These are phyloP conservation scores for Monosporascus ibericus DNA, from an alignment of 2,329 filamentous ascomycete genomes.

Conservation along the genomic window DNA sequence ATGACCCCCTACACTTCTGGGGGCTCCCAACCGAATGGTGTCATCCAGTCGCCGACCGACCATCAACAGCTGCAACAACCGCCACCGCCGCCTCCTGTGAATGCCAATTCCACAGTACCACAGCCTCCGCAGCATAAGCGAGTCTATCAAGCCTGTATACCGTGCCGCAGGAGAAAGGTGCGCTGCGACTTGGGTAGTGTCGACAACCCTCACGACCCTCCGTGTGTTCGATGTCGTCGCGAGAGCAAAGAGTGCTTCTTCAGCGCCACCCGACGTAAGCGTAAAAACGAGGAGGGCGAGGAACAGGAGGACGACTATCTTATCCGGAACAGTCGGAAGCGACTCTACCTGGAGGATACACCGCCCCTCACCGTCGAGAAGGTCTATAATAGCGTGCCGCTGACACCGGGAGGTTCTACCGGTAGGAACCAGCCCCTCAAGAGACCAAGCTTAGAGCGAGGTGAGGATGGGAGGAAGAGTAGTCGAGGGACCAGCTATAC, in stretches of 20 bases:
- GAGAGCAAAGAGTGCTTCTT: slow-evolving; percentile 98
- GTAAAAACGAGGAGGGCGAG: slow-evolving; percentile 62
- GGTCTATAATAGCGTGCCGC: slow-evolving; percentile 47
- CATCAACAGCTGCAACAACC: slow-evolving; percentile 3
- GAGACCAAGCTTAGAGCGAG: slow-evolving; percentile 43
- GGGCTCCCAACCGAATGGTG: not conserved
- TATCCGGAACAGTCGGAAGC: slow-evolving; percentile 67
- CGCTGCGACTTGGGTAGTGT: slow-evolving; percentile 65
- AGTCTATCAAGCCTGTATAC: slow-evolving; percentile 59
- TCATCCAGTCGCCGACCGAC: not conserved
- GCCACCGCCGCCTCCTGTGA: not conserved
- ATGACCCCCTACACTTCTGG: slow-evolving; percentile 4
- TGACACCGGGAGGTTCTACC: slow-evolving; percentile 61
- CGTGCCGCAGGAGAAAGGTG: slow-evolving; percentile 56
- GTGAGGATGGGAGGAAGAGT: slow-evolving; percentile 25
- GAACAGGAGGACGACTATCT: slow-evolving; percentile 60
- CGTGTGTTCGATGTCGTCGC: slow-evolving; percentile 86
- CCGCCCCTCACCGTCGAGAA: slow-evolving; percentile 38
- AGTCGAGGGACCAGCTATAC: slow-evolving; percentile 24
- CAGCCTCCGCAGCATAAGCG: slow-evolving; percentile 45
- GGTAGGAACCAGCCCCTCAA: slow-evolving; percentile 61
- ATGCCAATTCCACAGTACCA: not conserved
- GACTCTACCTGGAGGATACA: slow-evolving; percentile 44
- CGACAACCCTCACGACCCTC: slow-evolving; percentile 89
- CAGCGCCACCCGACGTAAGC: slow-evolving; percentile 87